Evolutionary conservation across 768 basidiomycete genomes (phyloP), one percentile per base, ranked within the genome.

Genomic region (Leccinum variicolor): DNA sequence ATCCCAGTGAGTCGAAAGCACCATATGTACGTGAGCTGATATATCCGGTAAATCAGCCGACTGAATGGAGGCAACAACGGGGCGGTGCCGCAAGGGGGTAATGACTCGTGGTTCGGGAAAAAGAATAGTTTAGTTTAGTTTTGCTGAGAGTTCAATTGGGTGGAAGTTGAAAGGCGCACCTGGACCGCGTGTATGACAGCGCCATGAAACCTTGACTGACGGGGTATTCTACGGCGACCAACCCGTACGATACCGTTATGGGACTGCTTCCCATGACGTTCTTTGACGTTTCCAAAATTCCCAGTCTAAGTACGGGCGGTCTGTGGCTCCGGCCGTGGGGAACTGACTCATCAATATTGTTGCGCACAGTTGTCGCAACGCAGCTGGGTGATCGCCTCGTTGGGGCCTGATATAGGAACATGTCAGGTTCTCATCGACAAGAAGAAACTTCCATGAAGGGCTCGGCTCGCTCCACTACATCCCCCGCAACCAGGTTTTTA

Each of bases 1-100:
- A 61, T 59, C 50, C 50, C 50, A 36, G 15, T 58, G 56, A 66
- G 62, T 52, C 50, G 60, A 55, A 57, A 52, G 53, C 29, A 58
- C 58, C 21, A 56, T 58, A 57, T 34, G 29, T 39, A 57, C 39
- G 29, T 39, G 50, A 43, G 41, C 1, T 34, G 66, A 68, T 69
- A 72, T 72, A 72, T 72, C 71, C 13, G 69, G 71, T 60, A 67
- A 63, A 74, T 74, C 71, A 74, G 71, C 62, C 46, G 60, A 50
- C 15, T 41, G 53, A 28, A 55, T 23, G 53, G 19, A 43, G 48
- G 28, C 55, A 54, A 62, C 56, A 47, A 62, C 33, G 50, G 68
- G 62, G 55, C 65, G 64, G 67, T 70, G 63, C 63, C 67, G 69
- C 45, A 63, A 65, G 55, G 47, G 65, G 59, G 41, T 43, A 61